A percentile compares a stretch with the other conserved stretches of the same genome.
Conservation (phyloP, 805 yeast genomes). For the Scheffersomyces stipitis region DNA sequence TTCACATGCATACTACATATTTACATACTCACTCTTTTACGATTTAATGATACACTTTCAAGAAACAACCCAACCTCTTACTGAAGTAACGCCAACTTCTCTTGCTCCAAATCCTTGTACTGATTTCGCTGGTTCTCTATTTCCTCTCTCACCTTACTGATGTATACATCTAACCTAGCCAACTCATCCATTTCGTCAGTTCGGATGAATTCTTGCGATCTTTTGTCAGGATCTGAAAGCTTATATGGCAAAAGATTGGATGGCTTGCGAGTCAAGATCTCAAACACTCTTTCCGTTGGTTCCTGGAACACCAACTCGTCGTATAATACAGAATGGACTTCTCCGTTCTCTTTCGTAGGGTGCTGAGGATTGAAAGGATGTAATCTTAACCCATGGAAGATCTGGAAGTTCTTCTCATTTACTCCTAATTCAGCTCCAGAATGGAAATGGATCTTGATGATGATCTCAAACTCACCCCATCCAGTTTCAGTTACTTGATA, state of each 20-base stretch:
- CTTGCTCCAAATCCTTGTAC: slow-evolving; percentile 42
- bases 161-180: slow-evolving; percentile 40
- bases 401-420: slow-evolving; percentile 79
- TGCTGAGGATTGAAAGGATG: slow-evolving; percentile 73
- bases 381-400: slow-evolving; percentile 85
- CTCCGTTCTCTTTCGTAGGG: slow-evolving; percentile 41
- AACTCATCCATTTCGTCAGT: slow-evolving; percentile 43
- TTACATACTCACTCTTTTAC: too few relatives aligned
- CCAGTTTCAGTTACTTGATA: slow-evolving; percentile 96
- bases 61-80: too few relatives aligned
- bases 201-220: slow-evolving; percentile 42
- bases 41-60: too few relatives aligned
- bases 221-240: slow-evolving; percentile 30
- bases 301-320: slow-evolving; percentile 95
- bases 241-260: slow-evolving; percentile 49
- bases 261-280: slow-evolving; percentile 69
- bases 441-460: slow-evolving; percentile 81
- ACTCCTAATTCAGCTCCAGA: slow-evolving; percentile 63
- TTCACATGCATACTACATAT: too few relatives aligned
- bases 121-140: slow-evolving; percentile 41
- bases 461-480: slow-evolving; percentile 98
- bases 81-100: slow-evolving; percentile 38
- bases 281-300: slow-evolving; percentile 89
- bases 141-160: slow-evolving; percentile 38
- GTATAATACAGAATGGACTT: slow-evolving; percentile 51